These are phyloP conservation scores for Nitzschia sp. DNA, from an alignment of 108 stramenopile genomes.

Conservation along the genomic window DNA sequence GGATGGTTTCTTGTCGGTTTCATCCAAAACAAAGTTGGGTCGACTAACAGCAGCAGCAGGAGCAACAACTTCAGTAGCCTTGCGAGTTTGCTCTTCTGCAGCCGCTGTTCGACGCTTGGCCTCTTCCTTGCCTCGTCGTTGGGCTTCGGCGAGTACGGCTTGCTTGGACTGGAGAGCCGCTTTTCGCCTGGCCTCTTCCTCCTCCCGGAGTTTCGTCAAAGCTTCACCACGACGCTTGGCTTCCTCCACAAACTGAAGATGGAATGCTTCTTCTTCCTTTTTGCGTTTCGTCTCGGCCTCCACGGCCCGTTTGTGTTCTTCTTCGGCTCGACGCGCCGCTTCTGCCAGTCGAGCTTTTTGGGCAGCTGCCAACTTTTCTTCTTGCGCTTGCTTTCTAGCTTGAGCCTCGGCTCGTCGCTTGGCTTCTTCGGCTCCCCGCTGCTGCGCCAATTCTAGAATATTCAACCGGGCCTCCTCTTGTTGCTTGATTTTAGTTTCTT, in stretches of 20 bases:
- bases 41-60: too few relatives aligned
- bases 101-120: not conserved
- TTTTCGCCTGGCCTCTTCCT: not conserved
- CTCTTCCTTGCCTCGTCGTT: conserved; percentile 1
- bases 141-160: not conserved
- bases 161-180: not conserved
- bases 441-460: not conserved
- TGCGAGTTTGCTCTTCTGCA: too few relatives aligned
- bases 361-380: not conserved
- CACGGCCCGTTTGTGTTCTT: not conserved
- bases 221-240: conserved; percentile 4
- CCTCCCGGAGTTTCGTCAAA: not conserved
- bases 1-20: too few relatives aligned
- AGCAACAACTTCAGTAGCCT: too few relatives aligned
- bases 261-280: conserved; percentile 7
- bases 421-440: not conserved
- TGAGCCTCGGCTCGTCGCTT: not conserved
- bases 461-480: not conserved
- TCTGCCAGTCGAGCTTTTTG: not conserved
- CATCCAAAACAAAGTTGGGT: too few relatives aligned
- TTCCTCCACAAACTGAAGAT: not conserved
- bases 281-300: not conserved
- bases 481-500: not conserved
- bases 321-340: not conserved
- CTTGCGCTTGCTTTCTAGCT: not conserved